Conservation (phyloP, 306 rosid species). For the Albizia julibrissin region DNA sequence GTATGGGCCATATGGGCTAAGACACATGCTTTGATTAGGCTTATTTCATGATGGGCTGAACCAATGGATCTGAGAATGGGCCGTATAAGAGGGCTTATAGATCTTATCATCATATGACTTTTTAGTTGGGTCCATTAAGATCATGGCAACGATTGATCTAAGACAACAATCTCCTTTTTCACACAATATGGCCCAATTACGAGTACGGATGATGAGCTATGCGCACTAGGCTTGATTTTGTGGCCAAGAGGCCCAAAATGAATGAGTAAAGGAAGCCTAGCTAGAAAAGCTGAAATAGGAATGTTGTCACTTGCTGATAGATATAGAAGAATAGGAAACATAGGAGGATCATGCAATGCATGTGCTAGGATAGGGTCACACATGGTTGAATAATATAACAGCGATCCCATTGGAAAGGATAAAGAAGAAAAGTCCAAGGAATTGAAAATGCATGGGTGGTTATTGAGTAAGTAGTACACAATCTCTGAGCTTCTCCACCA, state of each 20-base stretch:
- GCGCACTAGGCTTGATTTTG: not conserved
- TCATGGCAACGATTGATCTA: not conserved
- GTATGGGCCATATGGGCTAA: not conserved
- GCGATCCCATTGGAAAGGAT: slow-evolving; percentile 4
- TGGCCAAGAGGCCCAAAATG: not conserved
- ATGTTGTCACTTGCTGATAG: not conserved
- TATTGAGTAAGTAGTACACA: slow-evolving; percentile 11
- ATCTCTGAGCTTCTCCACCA: slow-evolving; percentile 32
- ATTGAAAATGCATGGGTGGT: not conserved
- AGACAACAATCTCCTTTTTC: not conserved
- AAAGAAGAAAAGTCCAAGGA: slow-evolving; percentile 32
- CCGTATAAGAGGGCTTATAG: not conserved
- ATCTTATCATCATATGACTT: not conserved
- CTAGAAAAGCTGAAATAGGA: not conserved
- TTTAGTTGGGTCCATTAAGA: not conserved
- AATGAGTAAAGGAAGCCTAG: not conserved
- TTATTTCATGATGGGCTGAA: not conserved
- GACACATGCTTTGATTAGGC: not conserved
- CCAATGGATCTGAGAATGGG: not conserved
- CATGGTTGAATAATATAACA: not conserved
- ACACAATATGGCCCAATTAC: not conserved
- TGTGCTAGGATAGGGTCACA: slow-evolving; percentile 21
- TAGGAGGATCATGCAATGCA: slow-evolving; percentile 6
- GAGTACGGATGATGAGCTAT: not conserved
- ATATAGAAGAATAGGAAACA: not conserved